Base-by-base conservation (phyloP, 2,329 filamentous ascomycete species). In the Diaporthe humulicola region DNA sequence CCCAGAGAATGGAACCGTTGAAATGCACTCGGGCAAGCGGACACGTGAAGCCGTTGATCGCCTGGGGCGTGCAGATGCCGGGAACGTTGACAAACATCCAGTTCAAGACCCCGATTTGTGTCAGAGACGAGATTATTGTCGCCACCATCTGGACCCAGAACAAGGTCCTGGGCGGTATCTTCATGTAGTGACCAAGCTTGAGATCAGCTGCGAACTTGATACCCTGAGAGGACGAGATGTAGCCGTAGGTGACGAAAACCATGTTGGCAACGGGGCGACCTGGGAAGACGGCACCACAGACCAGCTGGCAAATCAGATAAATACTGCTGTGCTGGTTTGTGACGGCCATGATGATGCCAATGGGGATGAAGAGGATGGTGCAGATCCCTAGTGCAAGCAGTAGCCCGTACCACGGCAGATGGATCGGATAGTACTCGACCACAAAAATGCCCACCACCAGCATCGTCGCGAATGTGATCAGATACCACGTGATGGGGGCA, bases 181-280 rank as follows among this genome's bases (percentile, higher is more conserved):
- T 95, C 93, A 96, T 95, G 84, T 96, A 96, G 81, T 96, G 93
- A 17, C 94, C 95, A 0, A 98, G 89, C 83, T 98, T 98, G 69
- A 98, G 88, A 82, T 98, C 95, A 2, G 94, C 93, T 1, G 94
- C 93, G 81, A 97, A 98, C 81, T 97, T 97, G 82, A 97, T 93
- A 38, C 95, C 95, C 84, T 98, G 95, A 0, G 94, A 94, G 0
- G 94, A 96, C 6, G 94, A 95, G 80, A 97, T 97, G 83, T 97
- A 97, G 76, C 94, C 95, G 81, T 97, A 98, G 0, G 94, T 97
- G 64, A 96, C 94, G 79, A 97, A 98, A 48, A 97, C 94, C 95
- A 97, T 97, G 83, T 97, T 97, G 69, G 95, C 95, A 15, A 97
- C 94, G 1, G 95, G 95, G 1, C 93, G 92, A 38, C 95, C 95